Base-by-base conservation (phyloP, 345 rosid genomes). In the Populus simonii region DNA sequence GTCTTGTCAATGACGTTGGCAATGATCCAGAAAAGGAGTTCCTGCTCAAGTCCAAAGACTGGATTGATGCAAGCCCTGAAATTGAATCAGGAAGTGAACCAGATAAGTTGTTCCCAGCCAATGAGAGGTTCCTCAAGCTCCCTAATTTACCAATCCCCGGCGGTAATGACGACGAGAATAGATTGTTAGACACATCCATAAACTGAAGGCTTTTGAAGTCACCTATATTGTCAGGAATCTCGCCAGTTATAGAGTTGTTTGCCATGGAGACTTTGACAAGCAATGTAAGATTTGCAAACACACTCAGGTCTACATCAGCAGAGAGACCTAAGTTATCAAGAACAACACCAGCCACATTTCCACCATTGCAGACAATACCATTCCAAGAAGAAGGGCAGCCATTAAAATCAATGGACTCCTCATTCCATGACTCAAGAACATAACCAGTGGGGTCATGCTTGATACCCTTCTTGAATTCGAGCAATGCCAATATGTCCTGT, bases 351-450 rank as follows among this genome's bases (percentile, higher is more conserved):
- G 99, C 99, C 51, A 96, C 94, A 85, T 91, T 92, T 41, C 89
- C 97, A 17, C 91, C 94, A 77, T 92, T 96, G 79, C 99, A 96
- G 47, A 96, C 89, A 12, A 96, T 86, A 16, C 99, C 99, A 82
- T 96, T 93, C 99, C 99, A 96, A 0, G 97, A 90, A 76, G 99
- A 84, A 81, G 99, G 99, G 69, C 99, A 96, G 25, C 99, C 99
- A 80, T 93, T 84, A 75, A 96, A 96, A 79, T 93, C 96, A 25
- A 93, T 93, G 33, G 99, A 92, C 84, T 93, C 99, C 51, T 96
- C 97, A 69, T 91, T 93, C 99, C 99, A 96, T 23, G 99, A 96
- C 72, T 88, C 63, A 71, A 96, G 91, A 12, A 96, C 97, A 89
- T 84, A 96, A 49, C 98, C 97, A n/a, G 98, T 88, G 25, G 99